Evolutionary conservation across 441 rosid genomes (phyloP).

Genomic region (Gossypium gossypioides): DNA sequence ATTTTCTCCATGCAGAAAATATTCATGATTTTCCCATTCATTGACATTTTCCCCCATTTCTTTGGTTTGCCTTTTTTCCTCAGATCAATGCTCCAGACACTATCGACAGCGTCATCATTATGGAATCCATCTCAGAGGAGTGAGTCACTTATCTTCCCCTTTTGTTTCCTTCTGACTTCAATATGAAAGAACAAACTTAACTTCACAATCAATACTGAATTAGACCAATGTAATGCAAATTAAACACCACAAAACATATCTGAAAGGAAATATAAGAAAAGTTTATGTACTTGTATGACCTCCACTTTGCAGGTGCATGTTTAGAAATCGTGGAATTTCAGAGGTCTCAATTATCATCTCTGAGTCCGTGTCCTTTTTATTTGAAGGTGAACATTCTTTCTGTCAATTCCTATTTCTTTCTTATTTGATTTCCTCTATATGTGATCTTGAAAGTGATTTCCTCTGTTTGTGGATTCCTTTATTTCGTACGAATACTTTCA

Average conservation of each 20-base stretch:
- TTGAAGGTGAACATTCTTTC: constrained; percentile 38
- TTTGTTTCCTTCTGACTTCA: background rate
- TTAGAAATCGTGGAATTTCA: constrained; percentile 20
- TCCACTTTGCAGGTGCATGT: constrained; percentile 31
- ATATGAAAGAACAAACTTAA: background rate
- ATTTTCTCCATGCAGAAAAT: background rate
- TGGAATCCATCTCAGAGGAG: constrained; percentile 29
- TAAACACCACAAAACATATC: background rate
- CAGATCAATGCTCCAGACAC: constrained; percentile 26
- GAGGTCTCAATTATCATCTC: constrained; percentile 25
- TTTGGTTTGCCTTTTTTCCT: background rate
- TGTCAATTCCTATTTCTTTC: background rate
- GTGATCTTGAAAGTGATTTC: constrained; percentile 1
- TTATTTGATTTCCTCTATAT: constrained; percentile 2
- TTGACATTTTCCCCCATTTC: background rate
- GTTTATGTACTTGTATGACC: background rate
- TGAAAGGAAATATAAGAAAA: background rate
- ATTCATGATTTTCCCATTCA: background rate
- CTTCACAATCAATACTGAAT: background rate
- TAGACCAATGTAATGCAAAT: background rate
- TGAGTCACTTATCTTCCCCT: constrained; percentile 7
- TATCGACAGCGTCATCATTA: constrained; percentile 11
- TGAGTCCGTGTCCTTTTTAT: constrained; percentile 25
- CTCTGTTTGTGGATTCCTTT: background rate
- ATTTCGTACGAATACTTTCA: background rate